These are phyloP conservation scores for Carnegiea gigantea DNA, from an alignment of 179 eudicot species.

Conservation along the genomic window DNA sequence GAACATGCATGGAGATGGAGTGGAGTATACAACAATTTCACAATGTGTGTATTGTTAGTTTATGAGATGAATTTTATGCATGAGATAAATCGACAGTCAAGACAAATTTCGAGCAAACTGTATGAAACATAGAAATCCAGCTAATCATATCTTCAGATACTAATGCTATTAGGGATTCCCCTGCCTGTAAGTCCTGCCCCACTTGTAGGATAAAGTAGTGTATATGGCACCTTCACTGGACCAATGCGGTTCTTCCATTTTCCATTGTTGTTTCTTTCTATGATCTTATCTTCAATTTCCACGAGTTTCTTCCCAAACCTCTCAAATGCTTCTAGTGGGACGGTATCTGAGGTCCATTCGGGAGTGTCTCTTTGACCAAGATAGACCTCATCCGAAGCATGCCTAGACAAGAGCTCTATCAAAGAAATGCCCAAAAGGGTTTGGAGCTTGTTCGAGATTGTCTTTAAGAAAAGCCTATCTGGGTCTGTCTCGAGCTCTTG, in stretches of 20 bases:
- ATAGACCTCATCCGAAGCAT: constrained; percentile 69
- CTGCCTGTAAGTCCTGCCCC: constrained; percentile 59
- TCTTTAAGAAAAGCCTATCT: constrained; percentile 47
- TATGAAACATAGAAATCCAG: background rate
- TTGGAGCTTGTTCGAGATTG: constrained; percentile 51
- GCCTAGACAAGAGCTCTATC: constrained; percentile 68
- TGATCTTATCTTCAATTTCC: constrained; percentile 45
- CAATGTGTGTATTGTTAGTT: background rate
- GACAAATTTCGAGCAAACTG: background rate
- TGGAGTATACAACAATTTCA: background rate
- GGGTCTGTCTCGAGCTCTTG: constrained; percentile 53
- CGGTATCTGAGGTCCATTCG: constrained; percentile 51
- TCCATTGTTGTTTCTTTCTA: constrained; percentile 38
- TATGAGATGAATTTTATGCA: background rate
- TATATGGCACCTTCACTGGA: constrained; percentile 55
- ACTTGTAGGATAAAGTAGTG: constrained; percentile 53
- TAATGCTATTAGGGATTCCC: constrained; percentile 76
- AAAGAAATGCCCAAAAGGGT: constrained; percentile 53
- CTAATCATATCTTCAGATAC: constrained; percentile 35
- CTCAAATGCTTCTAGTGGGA: constrained; percentile 46
- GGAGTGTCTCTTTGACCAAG: constrained; percentile 58
- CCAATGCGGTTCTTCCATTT: constrained; percentile 60
- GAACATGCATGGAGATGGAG: background rate
- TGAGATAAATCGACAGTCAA: no score
- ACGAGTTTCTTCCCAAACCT: constrained; percentile 41